Evolutionary conservation across 805 yeast genomes (phyloP).

Genomic region (fission yeast (Schizosaccharomyces pombe)): DNA sequence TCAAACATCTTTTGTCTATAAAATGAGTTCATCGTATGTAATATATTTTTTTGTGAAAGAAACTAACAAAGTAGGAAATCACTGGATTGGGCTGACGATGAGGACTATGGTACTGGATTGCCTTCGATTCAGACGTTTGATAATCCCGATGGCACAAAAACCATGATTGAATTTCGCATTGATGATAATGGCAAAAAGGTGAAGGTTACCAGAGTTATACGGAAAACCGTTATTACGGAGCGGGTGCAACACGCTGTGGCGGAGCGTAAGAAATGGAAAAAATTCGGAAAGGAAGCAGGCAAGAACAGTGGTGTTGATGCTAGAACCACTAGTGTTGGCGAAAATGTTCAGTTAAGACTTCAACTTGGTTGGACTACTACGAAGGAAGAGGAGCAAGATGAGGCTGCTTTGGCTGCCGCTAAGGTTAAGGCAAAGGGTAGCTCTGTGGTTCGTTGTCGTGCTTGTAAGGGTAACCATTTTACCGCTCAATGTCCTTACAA

Average conservation of each 20-base stretch:
- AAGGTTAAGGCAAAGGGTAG: constrained; percentile 23
- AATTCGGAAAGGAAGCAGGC: constrained; percentile 60
- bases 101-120: constrained; percentile 14
- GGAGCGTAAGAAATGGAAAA: constrained; percentile 65
- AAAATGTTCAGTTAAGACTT: constrained; percentile 51
- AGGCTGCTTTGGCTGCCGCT: constrained; percentile 38
- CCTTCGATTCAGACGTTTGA: constrained; percentile 50
- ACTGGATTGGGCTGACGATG: constrained; percentile 1
- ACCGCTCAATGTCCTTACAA: constrained; percentile 89
- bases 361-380: constrained; percentile 18
- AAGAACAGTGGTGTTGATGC: constrained; percentile 69
- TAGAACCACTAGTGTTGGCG: constrained; percentile 73
- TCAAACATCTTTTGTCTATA: neutral
- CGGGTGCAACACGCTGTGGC: constrained; percentile 70
- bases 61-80: neutral
- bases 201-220: constrained; percentile 67
- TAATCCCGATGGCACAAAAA: constrained; percentile 74
- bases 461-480: constrained; percentile 84
- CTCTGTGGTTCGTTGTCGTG: constrained; percentile 45
- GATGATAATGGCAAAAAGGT: constrained; percentile 60
- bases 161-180: constrained; percentile 48
- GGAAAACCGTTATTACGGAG: constrained; percentile 52
- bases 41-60: neutral
- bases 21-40: neutral
- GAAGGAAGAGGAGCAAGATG: constrained; percentile 43